Conservation (phyloP, 495 filamentous ascomycete genomes). For the Penicillium pulvis region DNA sequence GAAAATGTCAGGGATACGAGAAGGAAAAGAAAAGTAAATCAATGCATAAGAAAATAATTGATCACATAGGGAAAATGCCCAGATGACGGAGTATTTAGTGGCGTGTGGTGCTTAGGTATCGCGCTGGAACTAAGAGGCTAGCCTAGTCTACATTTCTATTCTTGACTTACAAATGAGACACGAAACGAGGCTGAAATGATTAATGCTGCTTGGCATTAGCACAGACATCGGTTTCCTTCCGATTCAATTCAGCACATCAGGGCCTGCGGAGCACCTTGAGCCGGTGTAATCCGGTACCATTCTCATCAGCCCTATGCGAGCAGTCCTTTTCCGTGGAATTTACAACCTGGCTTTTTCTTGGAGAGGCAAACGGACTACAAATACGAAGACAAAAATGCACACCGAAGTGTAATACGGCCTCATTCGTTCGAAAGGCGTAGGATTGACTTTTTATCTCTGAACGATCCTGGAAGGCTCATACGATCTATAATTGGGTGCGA, state of each 20-base stretch:
- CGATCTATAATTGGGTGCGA: not conserved
- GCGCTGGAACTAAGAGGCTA: slow-evolving; percentile 8
- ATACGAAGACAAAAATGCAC: not conserved
- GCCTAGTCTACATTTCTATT: not conserved
- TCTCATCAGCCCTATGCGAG: not conserved
- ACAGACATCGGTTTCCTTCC: slow-evolving; percentile 5
- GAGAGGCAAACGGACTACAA: not conserved
- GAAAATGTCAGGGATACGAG: slow-evolving; percentile 5
- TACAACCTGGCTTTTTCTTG: not conserved
- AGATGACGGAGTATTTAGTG: slow-evolving; percentile 12
- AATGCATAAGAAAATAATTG: slow-evolving; percentile 9
- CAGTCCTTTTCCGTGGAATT: not conserved
- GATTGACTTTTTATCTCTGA: not conserved
- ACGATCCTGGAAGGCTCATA: not conserved
- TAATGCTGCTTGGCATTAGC: slow-evolving; percentile 12
- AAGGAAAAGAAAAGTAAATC: slow-evolving; percentile 7
- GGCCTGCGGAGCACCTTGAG: not conserved
- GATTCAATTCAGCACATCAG: not conserved
- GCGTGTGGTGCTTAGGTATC: slow-evolving; percentile 6
- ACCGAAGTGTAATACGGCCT: not conserved
- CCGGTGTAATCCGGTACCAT: slow-evolving; percentile 2
- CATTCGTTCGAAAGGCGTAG: not conserved
- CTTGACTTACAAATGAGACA: slow-evolving; percentile 13
- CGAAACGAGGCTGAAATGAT: slow-evolving; percentile 12
- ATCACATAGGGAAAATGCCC: slow-evolving; percentile 16